These are phyloP conservation scores for Calocybe gangraenosa DNA, from an alignment of 768 basidiomycete genomes.

Conservation along the genomic window DNA sequence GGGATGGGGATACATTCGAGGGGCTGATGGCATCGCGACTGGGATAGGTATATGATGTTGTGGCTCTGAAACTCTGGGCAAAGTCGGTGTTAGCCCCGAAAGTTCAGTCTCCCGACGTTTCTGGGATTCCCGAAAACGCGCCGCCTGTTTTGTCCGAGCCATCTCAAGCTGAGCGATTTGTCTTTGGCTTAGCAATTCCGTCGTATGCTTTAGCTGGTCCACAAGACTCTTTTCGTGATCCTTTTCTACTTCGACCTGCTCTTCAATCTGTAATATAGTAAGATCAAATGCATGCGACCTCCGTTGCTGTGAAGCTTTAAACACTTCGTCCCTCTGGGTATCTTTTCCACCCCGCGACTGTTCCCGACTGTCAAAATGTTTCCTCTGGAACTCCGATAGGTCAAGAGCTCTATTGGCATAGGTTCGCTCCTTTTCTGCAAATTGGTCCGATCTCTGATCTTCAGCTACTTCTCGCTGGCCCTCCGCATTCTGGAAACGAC, in stretches of 20 bases:
- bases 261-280: background rate
- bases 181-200: background rate
- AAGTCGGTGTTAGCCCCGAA: background rate
- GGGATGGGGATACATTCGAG: background rate
- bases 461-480: background rate
- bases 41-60: too few species aligned
- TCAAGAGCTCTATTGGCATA: background rate
- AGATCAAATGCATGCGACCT: background rate
- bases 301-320: conserved; percentile 1
- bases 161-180: background rate
- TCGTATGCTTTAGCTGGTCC: background rate
- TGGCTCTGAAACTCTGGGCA: background rate
- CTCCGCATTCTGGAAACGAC: conserved; percentile 4
- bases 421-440: background rate
- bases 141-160: background rate
- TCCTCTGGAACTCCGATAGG: background rate
- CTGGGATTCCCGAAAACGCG: background rate
- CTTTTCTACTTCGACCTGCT: conserved; percentile 1
- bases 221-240: background rate
- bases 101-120: conserved; percentile 2
- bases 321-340: background rate
- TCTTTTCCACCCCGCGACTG: background rate
- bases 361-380: background rate
- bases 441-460: background rate
- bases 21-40: background rate